Evolutionary conservation across 1,284 basidiomycete genomes (phyloP), one percentile per base, ranked within the genome.

Genomic region (Tausonia pullulans): DNA sequence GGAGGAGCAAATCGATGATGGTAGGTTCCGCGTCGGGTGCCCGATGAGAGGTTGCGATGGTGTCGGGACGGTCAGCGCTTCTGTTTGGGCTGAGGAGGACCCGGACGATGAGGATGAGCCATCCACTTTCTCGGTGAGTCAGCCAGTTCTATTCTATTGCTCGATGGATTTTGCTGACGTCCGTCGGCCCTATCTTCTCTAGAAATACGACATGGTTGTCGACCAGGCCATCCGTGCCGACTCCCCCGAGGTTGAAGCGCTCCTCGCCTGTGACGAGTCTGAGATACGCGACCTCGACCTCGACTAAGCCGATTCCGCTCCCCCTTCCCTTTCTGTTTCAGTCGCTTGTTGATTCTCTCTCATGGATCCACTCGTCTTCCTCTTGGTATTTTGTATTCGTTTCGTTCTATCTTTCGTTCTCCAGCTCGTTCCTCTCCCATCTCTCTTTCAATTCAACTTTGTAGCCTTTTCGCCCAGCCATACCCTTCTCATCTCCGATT

Each of bases 31-130:
- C 41, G 49, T 61, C 6, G 48, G 16, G 27, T 61, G 60, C 46
- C 60, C 60, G 8, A 51, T 61, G 2, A 52, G 60, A 13, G 51
- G 51, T 4, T 61, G 60, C 41, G 44, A 53, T 6, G 60, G 60
- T 0, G 46, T 53, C 5, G 60, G 60, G 40, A 53, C 50, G 60
- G 48, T 61, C 8, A 27, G 3, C 6, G 44, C 27, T 14, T 50
- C 48, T 27, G 60, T 53, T 54, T 61, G 60, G 60, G 50, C 52
- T 7, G 50, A 13, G 14, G 60, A 41, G 40, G 59, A 53, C 7
- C 50, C 51, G 14, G 60, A 51, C 0, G 48, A 51, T 39, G 58
- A 60, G 39, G 49, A 51, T 16, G 49, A 60, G 11, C 27, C 14
- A n/a, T n/a, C 2, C 6, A 13, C 11, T 16, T 7, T 39, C 16